Base-by-base conservation (phyloP, 495 filamentous ascomycete genomes). In the Trichoderma gamsii region DNA sequence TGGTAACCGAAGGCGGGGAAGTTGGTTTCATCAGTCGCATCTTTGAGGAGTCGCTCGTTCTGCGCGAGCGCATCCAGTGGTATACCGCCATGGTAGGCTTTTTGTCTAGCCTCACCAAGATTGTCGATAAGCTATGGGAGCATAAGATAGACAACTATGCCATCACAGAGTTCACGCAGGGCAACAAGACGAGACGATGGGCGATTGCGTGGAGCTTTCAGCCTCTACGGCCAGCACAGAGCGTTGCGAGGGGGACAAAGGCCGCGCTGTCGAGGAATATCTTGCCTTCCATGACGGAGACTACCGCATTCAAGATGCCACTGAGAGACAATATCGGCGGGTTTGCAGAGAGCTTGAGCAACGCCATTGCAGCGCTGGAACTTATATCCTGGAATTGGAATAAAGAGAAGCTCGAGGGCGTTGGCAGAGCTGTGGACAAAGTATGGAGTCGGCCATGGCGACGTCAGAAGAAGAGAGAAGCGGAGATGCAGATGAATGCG, bases 61-160 rank as follows among this genome's bases (percentile, higher is more conserved):
- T 94, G 8, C 73, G 79, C 46, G 83, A 85, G 0, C 76, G 80
- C 23, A 84, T 94, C 11, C 86, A 85, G 64, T 98, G 95, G 95
- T 97, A 93, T 74, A 96, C 91, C 3, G 87, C 86, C 32, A 96
- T 99, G 92, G 80, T 97, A 0, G 95, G 95, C 0, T 96, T 95
- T 70, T 78, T 91, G 35, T 86, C 84, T 41, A 95, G 90, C 68
- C 79, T 96, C 5, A 81, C 86, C 3, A 68, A 76, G 0, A 75
- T 98, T 0, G 78, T 97, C 0, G 82, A 85, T 21, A 78, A 77
- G 38, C 78, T 99, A 0, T 84, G 81, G 41, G 79, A 79, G 12
- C 76, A 84, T 11, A 82, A 79, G 0, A 84, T 93, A 44, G 75
- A 81, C 15, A 99, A 99, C 77, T 97, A 87, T 69, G 94, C 92